phyloP scores from a whole-genome alignment of 192 early-diverging fungal species.

The Backusella australiensis region DNA sequence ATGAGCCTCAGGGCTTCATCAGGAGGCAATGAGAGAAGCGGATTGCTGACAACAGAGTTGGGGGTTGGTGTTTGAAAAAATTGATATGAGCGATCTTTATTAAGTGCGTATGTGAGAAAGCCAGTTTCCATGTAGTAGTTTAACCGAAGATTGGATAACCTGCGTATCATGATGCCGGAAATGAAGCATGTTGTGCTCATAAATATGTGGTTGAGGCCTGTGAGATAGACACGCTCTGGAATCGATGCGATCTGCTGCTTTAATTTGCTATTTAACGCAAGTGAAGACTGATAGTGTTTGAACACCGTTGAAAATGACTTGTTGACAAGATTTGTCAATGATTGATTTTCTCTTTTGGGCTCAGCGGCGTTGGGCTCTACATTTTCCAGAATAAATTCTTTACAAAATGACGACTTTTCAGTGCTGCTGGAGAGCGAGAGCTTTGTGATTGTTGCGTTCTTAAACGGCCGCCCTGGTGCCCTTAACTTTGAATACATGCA shows the following conservation, averaged over 20 bases:
- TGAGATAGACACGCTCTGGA: not conserved
- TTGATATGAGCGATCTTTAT: not conserved
- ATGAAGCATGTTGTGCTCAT: not conserved
- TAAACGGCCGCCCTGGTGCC: not conserved
- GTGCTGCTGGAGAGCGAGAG: not conserved
- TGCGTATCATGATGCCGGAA: not conserved
- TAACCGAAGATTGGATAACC: not conserved
- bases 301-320: not conserved
- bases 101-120: not conserved
- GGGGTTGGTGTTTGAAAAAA: not conserved
- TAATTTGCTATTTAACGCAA: not conserved
- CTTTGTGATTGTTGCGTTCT: not conserved
- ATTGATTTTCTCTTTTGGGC: not conserved
- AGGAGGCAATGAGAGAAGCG: not conserved
- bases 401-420: not conserved
- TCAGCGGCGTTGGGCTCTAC: not conserved
- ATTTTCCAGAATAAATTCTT: not conserved
- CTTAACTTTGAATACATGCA: not conserved
- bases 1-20: not conserved
- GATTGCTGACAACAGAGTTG: not conserved
- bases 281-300: not conserved
- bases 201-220: not conserved
- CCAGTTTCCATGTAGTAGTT: not conserved
- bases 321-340: not conserved
- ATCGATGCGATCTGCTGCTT: not conserved